Base-by-base conservation (phyloP, 352 stramenopile genomes). In the Phytophthora pinifolia region DNA sequence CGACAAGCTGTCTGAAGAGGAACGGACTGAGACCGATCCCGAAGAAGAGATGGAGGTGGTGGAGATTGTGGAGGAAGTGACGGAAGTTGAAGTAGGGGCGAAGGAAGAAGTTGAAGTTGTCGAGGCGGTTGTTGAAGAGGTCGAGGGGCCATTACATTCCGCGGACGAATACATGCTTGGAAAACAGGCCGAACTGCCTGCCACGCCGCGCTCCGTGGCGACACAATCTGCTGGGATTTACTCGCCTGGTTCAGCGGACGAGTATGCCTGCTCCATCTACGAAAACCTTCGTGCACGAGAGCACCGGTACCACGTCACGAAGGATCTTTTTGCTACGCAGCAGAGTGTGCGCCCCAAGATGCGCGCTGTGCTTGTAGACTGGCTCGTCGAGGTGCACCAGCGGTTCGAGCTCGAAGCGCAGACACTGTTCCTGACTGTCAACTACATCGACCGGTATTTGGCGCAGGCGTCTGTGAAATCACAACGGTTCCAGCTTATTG, bases 391-490 rank as follows among this genome's bases (percentile, higher is more conserved):
- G 65, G 96, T 99, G 30, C 97, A 99, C 78, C 71, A 98, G 37
- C 98, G 98, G 59, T 99, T 99, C 72, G 97, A 99, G 67, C 87
- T 99, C 9, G 71, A 96, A 46, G 80, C 90, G 6, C 94, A 99
- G 62, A 99, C 97, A 10, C 77, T 99, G 22, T 99, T 98, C 70
- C 79, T 99, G 29, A 98, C 92, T 8, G 81, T 99, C 29, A 99
- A 99, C 66, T 89, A 99, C 61, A 97, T 99, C 53, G 97, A 99
- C 72, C 91, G 97, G 17, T 99, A 98, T 71, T 75, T 99, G 7
- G 75, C 92, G 42, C 76, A 82, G 15, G 71, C 79, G 15, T 52
- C 89, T 35, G 94, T 99, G 5, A 88, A 84, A 15, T 83, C 94
- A 25, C 83, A 89, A 32, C 96, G 98, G 51, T 94, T 99, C 46